Percentiles rank a stretch among this genome's conserved stretches.
Conservation (phyloP, 148 eudicot species). For the Rhododendron vialii region DNA sequence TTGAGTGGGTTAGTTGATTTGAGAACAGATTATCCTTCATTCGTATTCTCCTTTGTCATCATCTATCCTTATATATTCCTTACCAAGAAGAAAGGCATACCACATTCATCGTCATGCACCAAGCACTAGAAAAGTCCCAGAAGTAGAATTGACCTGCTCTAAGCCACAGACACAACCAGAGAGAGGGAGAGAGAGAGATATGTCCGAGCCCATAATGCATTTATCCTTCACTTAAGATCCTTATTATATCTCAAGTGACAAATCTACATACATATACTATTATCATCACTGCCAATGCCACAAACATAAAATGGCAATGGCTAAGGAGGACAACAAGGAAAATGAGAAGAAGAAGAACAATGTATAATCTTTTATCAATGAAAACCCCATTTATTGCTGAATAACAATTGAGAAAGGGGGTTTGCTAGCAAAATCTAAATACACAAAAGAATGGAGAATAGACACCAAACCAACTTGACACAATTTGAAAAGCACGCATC, state of each 20-base stretch:
- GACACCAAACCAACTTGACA: constrained; percentile 48
- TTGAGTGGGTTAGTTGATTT: not conserved
- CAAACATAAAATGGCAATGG: constrained; percentile 10
- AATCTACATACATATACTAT: not conserved
- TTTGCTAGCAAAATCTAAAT: constrained; percentile 53
- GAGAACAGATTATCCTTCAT: not conserved
- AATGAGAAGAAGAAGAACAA: not conserved
- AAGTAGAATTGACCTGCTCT: not conserved
- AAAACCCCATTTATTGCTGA: constrained; percentile 41
- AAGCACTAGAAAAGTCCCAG: not conserved
- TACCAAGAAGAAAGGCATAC: constrained; percentile 23
- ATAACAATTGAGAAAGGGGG: constrained; percentile 20
- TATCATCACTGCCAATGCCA: constrained; percentile 3
- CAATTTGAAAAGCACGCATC: constrained; percentile 36
- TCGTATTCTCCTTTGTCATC: constrained; percentile 9
- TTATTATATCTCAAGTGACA: not conserved
- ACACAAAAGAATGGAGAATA: constrained; percentile 70
- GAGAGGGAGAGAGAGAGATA: not conserved
- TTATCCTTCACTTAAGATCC: not conserved
- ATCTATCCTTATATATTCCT: constrained; percentile 3
- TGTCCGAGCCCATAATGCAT: not conserved
- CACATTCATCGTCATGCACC: constrained; percentile 1
- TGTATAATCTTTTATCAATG: constrained; percentile 6
- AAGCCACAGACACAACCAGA: not conserved
- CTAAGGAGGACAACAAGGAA: not conserved